Evolutionary conservation across 148 eudicot genomes (phyloP).

Genomic region (Agrostemma githago): DNA sequence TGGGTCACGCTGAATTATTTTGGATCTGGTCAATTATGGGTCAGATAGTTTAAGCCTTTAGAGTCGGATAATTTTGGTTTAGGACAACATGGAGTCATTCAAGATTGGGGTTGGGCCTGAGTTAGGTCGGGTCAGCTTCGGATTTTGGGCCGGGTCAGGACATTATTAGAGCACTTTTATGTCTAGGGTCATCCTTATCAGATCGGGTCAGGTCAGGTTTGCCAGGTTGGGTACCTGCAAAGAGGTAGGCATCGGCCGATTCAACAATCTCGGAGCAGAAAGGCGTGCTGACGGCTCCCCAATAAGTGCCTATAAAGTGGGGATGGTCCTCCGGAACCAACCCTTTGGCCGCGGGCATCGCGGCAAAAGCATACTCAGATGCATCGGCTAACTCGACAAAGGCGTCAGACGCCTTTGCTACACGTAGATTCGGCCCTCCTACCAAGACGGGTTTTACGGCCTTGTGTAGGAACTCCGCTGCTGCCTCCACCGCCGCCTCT

Average conservation of each 20-base stretch:
- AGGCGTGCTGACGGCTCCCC: conserved; percentile 81
- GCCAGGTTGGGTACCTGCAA: conserved; percentile 22
- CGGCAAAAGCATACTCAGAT: conserved; percentile 53
- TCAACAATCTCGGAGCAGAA: conserved; percentile 82
- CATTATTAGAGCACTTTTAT: no score
- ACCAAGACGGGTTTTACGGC: conserved; percentile 85
- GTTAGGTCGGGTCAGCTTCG: no score
- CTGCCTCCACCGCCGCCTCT: conserved; percentile 74
- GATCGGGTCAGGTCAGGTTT: no score
- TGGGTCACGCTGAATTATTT: no score
- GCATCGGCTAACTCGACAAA: conserved; percentile 64
- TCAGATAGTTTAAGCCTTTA: no score
- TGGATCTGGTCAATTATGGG: no score
- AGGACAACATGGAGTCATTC: no score
- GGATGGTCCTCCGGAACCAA: conserved; percentile 69
- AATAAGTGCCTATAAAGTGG: conserved; percentile 68
- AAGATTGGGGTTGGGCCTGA: no score
- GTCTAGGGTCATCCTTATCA: no score
- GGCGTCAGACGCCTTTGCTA: conserved; percentile 48
- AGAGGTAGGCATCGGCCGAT: conserved; percentile 76
- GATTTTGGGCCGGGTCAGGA: no score
- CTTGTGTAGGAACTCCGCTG: conserved; percentile 67
- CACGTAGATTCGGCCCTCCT: conserved; percentile 62
- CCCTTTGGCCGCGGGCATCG: conserved; percentile 83
- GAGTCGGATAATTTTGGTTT: no score